Conservation (phyloP, 2,329 filamentous ascomycete genomes). For the Westerdykella sp. region DNA sequence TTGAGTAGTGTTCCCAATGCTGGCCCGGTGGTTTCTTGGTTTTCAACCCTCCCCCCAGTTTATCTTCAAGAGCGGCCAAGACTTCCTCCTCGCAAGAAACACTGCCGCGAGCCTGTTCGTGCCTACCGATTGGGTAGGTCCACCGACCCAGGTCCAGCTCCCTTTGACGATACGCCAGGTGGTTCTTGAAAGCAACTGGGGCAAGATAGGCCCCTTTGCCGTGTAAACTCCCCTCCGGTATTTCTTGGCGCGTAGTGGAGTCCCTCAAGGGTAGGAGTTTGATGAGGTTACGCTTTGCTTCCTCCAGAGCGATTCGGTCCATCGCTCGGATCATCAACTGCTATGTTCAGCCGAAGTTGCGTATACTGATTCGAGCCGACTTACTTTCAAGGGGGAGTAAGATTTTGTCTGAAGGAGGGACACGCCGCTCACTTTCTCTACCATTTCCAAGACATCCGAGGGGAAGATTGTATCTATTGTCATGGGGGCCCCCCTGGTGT, state of each 20-base stretch:
- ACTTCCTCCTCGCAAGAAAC: neutral
- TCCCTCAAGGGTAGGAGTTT: conserved; percentile 21
- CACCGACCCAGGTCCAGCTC: conserved; percentile 21
- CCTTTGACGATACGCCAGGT: conserved; percentile 20
- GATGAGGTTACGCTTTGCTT: conserved; percentile 26
- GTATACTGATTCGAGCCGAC: conserved; percentile 1
- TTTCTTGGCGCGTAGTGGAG: conserved; percentile 5
- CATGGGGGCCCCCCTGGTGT: neutral
- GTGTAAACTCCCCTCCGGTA: conserved; percentile 4
- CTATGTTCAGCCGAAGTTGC: conserved; percentile 3
- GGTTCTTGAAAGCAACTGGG: conserved; percentile 13
- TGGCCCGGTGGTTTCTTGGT: neutral
- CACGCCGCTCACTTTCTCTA: conserved; percentile 20
- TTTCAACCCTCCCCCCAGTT: neutral
- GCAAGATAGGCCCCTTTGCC: conserved; percentile 11
- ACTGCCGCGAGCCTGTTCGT: neutral
- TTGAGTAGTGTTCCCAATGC: conserved; percentile 14
- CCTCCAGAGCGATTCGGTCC: conserved; percentile 15
- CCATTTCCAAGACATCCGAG: conserved; percentile 11
- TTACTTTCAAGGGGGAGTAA: conserved; percentile 11
- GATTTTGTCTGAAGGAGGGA: conserved; percentile 17
- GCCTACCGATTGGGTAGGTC: conserved; percentile 9
- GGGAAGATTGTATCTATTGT: conserved; percentile 8
- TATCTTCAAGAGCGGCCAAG: neutral
- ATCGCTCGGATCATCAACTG: conserved; percentile 27